Conservation (phyloP, 2,329 filamentous ascomycete genomes). For the Colletotrichum scovillei region DNA sequence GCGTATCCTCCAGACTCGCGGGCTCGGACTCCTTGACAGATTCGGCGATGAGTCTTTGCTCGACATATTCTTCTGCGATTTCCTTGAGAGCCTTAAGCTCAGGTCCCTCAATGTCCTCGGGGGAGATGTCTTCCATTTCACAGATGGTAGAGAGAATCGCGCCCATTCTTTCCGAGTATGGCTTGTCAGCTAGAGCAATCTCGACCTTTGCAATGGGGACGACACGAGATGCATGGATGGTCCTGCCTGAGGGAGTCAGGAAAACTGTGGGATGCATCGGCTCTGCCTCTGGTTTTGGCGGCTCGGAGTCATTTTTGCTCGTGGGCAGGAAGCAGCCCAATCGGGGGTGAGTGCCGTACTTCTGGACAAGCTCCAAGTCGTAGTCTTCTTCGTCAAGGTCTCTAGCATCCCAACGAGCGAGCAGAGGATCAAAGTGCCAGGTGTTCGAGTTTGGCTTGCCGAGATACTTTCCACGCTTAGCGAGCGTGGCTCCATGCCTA, state of each 20-base stretch:
- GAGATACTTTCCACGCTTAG: conserved; percentile 64
- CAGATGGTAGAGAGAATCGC: conserved; percentile 51
- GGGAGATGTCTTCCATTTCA: conserved; percentile 46
- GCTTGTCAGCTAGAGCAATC: conserved; percentile 19
- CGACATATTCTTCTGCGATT: conserved; percentile 31
- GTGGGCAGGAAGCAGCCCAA: conserved; percentile 63
- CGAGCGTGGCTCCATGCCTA: conserved; percentile 62
- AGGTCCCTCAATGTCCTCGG: conserved; percentile 48
- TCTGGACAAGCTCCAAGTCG: conserved; percentile 61
- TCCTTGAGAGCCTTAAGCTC: conserved; percentile 47
- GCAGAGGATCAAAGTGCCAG: conserved; percentile 65
- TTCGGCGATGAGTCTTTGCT: conserved; percentile 27
- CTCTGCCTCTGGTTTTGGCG: conserved; percentile 53
- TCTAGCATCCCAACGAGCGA: conserved; percentile 64
- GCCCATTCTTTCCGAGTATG: conserved; percentile 39
- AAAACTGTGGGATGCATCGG: conserved; percentile 61
- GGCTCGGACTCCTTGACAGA: conserved; percentile 41
- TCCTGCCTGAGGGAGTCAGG: conserved; percentile 59
- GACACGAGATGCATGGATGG: conserved; percentile 60
- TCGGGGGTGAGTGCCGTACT: conserved; percentile 62
- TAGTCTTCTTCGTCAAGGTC: conserved; percentile 60
- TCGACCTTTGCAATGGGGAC: conserved; percentile 39
- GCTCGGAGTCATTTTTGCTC: conserved; percentile 58
- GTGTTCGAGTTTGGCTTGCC: conserved; percentile 64
- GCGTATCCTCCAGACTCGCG: conserved; percentile 39